These are phyloP conservation scores for Hibiscus trionum DNA, from an alignment of 345 rosid genomes.

Conservation along the genomic window DNA sequence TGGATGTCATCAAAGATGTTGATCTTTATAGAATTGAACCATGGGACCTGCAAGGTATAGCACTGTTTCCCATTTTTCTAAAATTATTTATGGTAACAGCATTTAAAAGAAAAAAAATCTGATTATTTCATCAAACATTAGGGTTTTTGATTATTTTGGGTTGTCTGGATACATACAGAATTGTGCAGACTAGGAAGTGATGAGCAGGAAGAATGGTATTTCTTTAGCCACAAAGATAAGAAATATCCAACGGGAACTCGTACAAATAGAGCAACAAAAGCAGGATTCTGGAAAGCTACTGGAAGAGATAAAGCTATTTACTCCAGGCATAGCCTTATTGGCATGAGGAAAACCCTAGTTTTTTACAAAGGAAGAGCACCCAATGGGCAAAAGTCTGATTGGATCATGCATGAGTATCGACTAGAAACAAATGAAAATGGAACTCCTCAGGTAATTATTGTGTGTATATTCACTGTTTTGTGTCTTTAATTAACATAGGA, in stretches of 20 bases:
- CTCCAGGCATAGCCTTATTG: constrained; percentile 58
- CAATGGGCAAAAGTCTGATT: constrained; percentile 87
- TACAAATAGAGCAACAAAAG: constrained; percentile 92
- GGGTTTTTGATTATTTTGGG: not conserved
- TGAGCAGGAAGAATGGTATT: constrained; percentile 95
- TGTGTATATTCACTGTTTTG: too few relatives aligned
- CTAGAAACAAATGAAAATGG: constrained; percentile 88
- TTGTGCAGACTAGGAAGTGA: constrained; percentile 83
- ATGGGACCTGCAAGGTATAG: constrained; percentile 72
- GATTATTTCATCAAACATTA: not conserved
- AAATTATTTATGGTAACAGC: too few relatives aligned
- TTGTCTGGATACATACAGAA: constrained; percentile 26
- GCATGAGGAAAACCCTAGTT: constrained; percentile 95
- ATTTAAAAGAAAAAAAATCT: too few relatives aligned
- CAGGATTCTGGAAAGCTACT: constrained; percentile 98
- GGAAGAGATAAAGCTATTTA: constrained; percentile 95
- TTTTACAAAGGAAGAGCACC: constrained; percentile 97
- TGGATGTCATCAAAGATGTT: constrained; percentile 67
- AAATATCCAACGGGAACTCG: constrained; percentile 98
- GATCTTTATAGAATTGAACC: constrained; percentile 79
- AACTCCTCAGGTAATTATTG: constrained; percentile 29
- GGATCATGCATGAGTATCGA: constrained; percentile 99
- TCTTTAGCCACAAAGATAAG: constrained; percentile 97
- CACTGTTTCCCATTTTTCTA: not conserved
- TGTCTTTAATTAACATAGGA: too few relatives aligned